These are phyloP conservation scores for Lachnellula willkommii DNA, from an alignment of 2,329 filamentous ascomycete species.

Conservation along the genomic window DNA sequence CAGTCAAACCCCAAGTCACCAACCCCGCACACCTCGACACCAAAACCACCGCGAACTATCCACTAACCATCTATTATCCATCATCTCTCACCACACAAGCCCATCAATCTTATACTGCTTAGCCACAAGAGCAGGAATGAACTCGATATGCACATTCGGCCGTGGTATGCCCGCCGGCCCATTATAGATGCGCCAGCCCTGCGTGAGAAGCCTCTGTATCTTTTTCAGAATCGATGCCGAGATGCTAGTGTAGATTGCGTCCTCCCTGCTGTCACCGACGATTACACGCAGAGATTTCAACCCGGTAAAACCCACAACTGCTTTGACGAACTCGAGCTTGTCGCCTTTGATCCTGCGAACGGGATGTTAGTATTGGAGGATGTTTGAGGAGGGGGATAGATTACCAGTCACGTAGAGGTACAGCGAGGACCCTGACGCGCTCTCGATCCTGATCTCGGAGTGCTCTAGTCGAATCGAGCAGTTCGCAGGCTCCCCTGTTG, in stretches of 20 bases:
- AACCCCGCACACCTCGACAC: no score
- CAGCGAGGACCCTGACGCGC: background rate
- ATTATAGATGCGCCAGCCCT: background rate
- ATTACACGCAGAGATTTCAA: background rate
- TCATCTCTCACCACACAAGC: slow-evolving; percentile 1
- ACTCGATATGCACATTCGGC: background rate
- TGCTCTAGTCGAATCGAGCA: background rate
- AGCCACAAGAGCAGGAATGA: background rate
- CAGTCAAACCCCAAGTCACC: no score
- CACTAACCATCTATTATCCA: no score
- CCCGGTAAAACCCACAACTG: background rate
- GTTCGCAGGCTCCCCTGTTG: background rate
- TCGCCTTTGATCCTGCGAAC: background rate
- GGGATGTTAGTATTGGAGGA: background rate
- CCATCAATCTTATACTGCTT: background rate
- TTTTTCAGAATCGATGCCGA: background rate
- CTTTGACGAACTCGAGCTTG: background rate
- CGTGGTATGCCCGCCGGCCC: background rate
- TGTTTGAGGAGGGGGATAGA: background rate
- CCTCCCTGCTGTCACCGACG: slow-evolving; percentile 1
- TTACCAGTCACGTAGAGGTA: background rate
- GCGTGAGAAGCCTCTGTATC: background rate
- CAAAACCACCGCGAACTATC: no score
- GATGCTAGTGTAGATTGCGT: background rate
- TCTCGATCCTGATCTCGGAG: background rate